Evolutionary conservation across 2,329 filamentous ascomycete species (phyloP).

Genomic region (Teratosphaeriaceae sp.): DNA sequence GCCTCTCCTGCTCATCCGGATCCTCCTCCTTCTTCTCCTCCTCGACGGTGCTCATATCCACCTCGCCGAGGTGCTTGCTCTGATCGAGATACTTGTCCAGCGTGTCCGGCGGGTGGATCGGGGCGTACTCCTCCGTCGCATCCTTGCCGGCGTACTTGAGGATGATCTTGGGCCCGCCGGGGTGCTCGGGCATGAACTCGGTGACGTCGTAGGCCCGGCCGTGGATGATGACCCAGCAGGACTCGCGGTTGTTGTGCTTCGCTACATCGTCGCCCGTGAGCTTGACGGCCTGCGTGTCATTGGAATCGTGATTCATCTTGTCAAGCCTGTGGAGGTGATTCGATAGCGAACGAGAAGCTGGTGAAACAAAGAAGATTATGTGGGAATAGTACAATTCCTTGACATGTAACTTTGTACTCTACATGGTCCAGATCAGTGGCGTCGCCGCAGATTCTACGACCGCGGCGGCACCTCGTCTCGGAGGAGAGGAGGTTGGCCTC

Average conservation of each 20-base stretch:
- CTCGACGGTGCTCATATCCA: constrained; percentile 77
- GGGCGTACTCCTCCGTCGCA: constrained; percentile 7
- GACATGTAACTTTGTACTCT: too few species aligned
- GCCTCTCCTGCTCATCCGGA: constrained; percentile 66
- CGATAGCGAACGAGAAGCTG: too few species aligned
- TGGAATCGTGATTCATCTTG: constrained; percentile 36
- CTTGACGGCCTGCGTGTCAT: constrained; percentile 35
- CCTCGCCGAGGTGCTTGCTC: constrained; percentile 80
- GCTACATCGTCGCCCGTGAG: constrained; percentile 51
- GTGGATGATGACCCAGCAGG: constrained; percentile 89
- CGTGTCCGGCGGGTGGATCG: constrained; percentile 79
- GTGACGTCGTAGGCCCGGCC: constrained; percentile 65
- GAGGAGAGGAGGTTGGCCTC: too few species aligned
- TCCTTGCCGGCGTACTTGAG: constrained; percentile 86
- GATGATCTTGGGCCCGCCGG: constrained; percentile 86
- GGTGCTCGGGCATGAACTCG: constrained; percentile 66
- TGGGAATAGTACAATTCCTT: too few species aligned
- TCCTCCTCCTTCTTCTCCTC: constrained; percentile 59
- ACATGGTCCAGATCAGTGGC: too few species aligned
- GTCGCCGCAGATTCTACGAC: too few species aligned
- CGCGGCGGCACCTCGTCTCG: too few species aligned
- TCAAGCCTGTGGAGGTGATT: too few species aligned
- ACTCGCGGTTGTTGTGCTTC: constrained; percentile 73
- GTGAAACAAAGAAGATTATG: too few species aligned
- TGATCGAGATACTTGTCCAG: constrained; percentile 73